These are phyloP conservation scores for Debaryomyces singareniensis DNA, from an alignment of 1,139 yeast genomes.

Conservation along the genomic window DNA sequence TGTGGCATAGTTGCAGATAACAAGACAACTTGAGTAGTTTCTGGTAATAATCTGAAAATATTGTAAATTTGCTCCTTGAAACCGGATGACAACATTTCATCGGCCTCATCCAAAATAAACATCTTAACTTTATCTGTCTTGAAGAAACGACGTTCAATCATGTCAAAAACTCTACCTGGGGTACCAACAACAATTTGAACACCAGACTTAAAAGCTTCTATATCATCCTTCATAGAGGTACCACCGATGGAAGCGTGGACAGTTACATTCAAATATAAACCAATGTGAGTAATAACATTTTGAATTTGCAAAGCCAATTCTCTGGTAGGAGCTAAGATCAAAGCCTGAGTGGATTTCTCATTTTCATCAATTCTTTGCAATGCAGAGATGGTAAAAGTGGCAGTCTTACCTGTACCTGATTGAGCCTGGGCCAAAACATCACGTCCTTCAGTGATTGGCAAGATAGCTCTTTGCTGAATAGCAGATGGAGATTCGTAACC, in stretches of 20 bases:
- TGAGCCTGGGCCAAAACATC: slow-evolving; percentile 99
- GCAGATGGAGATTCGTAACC: slow-evolving; percentile 98
- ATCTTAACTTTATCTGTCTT: slow-evolving; percentile 87
- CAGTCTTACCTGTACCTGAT: slow-evolving; percentile 99
- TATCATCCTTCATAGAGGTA: slow-evolving; percentile 86
- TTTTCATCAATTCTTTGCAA: slow-evolving; percentile 85
- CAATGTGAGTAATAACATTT: slow-evolving; percentile 90
- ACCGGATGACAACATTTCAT: slow-evolving; percentile 95
- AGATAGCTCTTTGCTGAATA: slow-evolving; percentile 96
- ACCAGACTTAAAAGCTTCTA: slow-evolving; percentile 86
- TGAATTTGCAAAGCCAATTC: slow-evolving; percentile 98
- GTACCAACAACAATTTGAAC: slow-evolving; percentile 98
- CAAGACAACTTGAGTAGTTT: slow-evolving; percentile 91
- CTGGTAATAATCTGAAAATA: slow-evolving; percentile 90
- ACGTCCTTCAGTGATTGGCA: slow-evolving; percentile 93
- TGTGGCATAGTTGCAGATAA: slow-evolving; percentile 98
- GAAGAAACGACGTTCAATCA: slow-evolving; percentile 92
- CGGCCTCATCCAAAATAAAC: slow-evolving; percentile 99
- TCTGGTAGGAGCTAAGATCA: slow-evolving; percentile 97
- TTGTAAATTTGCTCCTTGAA: slow-evolving; percentile 98
- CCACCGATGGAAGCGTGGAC: slow-evolving; percentile 99
- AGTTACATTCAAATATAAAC: slow-evolving; percentile 86
- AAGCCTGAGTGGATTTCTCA: slow-evolving; percentile 81
- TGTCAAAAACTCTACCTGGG: slow-evolving; percentile 98
- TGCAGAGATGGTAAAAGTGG: slow-evolving; percentile 96